Base-by-base conservation (phyloP, 495 filamentous ascomycete genomes). In the Cladorrhinum samala region DNA sequence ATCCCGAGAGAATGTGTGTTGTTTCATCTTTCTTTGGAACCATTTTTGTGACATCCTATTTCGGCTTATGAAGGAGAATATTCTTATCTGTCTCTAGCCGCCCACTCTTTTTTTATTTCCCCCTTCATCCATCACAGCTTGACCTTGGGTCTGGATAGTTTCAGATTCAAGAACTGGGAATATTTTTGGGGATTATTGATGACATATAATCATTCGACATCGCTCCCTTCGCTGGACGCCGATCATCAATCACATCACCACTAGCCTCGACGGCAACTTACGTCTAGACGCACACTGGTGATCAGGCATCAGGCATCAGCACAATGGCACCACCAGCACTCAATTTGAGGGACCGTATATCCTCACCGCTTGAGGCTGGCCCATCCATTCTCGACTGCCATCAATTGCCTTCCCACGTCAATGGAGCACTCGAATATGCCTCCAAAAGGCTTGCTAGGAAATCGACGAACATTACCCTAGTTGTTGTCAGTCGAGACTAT, bases 291-390 rank as follows among this genome's bases (percentile, higher is more conserved):
- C n/a, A n/a, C n/a, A n/a, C n/a, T n/a, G n/a, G n/a, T n/a, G n/a
- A n/a, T n/a, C n/a, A n/a, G n/a, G n/a, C n/a, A n/a, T n/a, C n/a
- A n/a, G n/a, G n/a, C n/a, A n/a, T n/a, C n/a, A n/a, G n/a, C n/a
- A n/a, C n/a, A n/a, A 33, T 33, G 27, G 27, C 27, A 33, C 27
- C 27, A 33, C 27, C 27, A 23, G 14, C 45, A 25, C 45, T 23
- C 16, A 47, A 64, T 47, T 52, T 76, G 43, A 79, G 74, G 66
- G 67, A 68, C 37, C 66, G 66, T 48, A 81, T 80, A 54, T 80
- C 78, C 0, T 70, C 75, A 37, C 77, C 78, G n/a, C 70, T 81
- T 37, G 78, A 79, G 54, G 77, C 78, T 16, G 76, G 77, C 5
- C 59, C 63, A 1, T 78, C 76, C 36, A 65, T 80, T 40, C 66